Conservation (phyloP, 2,329 filamentous ascomycete species). For the Ambrosiella xylebori region DNA sequence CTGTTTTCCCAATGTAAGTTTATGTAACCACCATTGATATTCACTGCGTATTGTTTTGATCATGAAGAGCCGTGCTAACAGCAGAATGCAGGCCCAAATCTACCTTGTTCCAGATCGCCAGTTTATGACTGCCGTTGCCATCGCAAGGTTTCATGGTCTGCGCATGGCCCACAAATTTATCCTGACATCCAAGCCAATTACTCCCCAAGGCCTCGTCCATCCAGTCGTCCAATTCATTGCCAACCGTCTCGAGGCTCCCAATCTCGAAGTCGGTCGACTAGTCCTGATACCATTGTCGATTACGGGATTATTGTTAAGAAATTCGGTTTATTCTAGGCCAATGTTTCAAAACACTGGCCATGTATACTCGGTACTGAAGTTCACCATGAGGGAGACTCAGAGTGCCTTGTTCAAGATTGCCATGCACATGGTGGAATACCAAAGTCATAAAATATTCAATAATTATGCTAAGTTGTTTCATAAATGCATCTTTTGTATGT, state of each 20-base stretch:
- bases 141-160: constrained; percentile 7
- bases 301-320: background rate
- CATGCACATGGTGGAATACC: constrained; percentile 6
- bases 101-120: constrained; percentile 9
- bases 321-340: background rate
- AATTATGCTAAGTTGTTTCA: constrained; percentile 12
- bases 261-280: constrained; percentile 11
- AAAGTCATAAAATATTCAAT: constrained; percentile 9
- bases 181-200: background rate
- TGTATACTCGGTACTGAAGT: constrained; percentile 3
- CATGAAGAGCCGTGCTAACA: background rate
- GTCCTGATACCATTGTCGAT: constrained; percentile 9
- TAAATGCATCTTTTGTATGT: constrained; percentile 9
- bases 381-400: constrained; percentile 2
- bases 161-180: constrained; percentile 5
- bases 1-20: constrained; percentile 10
- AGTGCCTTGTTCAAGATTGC: constrained; percentile 5
- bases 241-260: constrained; percentile 6
- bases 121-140: constrained; percentile 2
- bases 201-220: background rate
- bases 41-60: background rate
- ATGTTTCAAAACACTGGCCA: constrained; percentile 3
- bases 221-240: constrained; percentile 9
- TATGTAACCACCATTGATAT: background rate
- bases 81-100: constrained; percentile 3